These are phyloP conservation scores for Achaetomium macrosporum DNA, from an alignment of 2,329 filamentous ascomycete species.

Conservation along the genomic window DNA sequence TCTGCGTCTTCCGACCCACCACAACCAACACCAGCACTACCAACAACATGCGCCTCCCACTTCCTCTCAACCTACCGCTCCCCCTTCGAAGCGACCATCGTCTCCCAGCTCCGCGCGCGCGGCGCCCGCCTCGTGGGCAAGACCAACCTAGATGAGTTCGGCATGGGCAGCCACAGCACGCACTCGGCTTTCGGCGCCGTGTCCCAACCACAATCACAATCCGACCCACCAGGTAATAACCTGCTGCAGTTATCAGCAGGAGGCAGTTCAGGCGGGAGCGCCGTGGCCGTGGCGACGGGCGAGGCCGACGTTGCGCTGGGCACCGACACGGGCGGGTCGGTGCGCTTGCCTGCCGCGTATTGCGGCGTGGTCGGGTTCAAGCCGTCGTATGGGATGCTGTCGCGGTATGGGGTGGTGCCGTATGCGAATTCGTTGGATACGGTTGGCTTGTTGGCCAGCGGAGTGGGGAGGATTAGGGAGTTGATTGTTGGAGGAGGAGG, in stretches of 20 bases:
- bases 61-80: constrained; percentile 66
- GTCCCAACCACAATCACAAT: constrained; percentile 11
- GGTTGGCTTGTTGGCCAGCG: constrained; percentile 66
- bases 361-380: constrained; percentile 81
- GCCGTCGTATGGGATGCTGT: constrained; percentile 83
- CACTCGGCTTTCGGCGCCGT: constrained; percentile 28
- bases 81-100: constrained; percentile 78
- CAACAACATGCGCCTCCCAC: constrained; percentile 77
- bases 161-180: constrained; percentile 34
- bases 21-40: constrained; percentile 63
- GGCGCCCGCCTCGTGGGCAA: constrained; percentile 67
- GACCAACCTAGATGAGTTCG: constrained; percentile 76
- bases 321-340: constrained; percentile 88
- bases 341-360: constrained; percentile 82
- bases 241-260: constrained; percentile 60
- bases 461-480: constrained; percentile 45
- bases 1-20: constrained; percentile 63
- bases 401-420: constrained; percentile 77
- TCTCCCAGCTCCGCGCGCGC: constrained; percentile 57
- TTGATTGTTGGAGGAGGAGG: constrained; percentile 39
- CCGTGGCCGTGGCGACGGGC: constrained; percentile 67
- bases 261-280: constrained; percentile 90
- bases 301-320: constrained; percentile 63
- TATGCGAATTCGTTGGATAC: constrained; percentile 94
- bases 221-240: not conserved